Conservation (phyloP, 192 early-diverging fungal species). For the Lobosporangium transversale region DNA sequence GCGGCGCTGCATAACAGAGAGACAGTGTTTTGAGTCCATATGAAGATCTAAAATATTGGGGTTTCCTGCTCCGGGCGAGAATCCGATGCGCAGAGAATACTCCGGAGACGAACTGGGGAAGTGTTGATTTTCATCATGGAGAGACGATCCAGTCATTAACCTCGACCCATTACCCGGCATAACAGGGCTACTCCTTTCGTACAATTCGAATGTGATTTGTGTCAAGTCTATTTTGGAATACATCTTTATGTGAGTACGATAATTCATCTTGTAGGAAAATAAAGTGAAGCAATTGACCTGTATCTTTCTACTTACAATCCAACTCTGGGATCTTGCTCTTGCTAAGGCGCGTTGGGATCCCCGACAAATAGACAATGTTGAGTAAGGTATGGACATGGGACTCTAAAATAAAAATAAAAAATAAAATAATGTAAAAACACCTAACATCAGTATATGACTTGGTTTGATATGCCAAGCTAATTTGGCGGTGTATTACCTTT, state of each 20-base stretch:
- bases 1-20: constrained; percentile 62
- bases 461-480: neutral
- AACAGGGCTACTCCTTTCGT: constrained; percentile 70
- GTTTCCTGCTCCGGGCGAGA: constrained; percentile 91
- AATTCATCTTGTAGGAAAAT: neutral
- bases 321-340: constrained; percentile 82
- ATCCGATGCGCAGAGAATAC: constrained; percentile 89
- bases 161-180: neutral
- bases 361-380: constrained; percentile 89
- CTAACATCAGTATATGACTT: neutral
- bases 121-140: neutral
- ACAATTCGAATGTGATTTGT: constrained; percentile 97
- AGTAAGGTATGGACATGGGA: constrained; percentile 93
- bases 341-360: constrained; percentile 76
- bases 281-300: neutral
- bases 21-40: constrained; percentile 83
- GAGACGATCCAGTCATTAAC: constrained; percentile 1
- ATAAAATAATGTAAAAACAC: neutral
- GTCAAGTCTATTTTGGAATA: constrained; percentile 75
- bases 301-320: constrained; percentile 74
- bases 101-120: constrained; percentile 58
- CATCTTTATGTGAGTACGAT: neutral
- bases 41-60: constrained; percentile 91
- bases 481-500: constrained; percentile 65
- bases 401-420: constrained; percentile 50